A percentile compares a stretch with the other conserved stretches of the same genome.
phyloP scores from a whole-genome alignment of 257 asterid genomes.

The Nyctanthes arbortristis region DNA sequence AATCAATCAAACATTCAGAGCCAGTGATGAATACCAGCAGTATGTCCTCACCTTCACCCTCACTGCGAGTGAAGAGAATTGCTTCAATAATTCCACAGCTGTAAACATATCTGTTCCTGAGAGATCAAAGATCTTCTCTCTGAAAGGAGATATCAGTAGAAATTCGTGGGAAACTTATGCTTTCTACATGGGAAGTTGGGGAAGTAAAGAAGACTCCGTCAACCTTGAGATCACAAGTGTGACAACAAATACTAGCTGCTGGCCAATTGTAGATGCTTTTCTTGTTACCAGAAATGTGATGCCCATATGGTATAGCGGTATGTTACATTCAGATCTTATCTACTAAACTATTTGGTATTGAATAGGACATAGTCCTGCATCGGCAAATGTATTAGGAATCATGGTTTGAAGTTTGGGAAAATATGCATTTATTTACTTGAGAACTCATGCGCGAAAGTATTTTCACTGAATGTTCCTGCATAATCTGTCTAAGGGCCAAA shows the following conservation, averaged over 20 bases:
- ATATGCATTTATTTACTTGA: not conserved
- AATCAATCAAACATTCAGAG: slow-evolving; percentile 27
- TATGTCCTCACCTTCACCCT: slow-evolving; percentile 32
- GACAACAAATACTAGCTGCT: slow-evolving; percentile 8
- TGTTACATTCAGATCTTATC: not conserved
- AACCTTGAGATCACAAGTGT: slow-evolving; percentile 27
- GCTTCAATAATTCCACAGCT: slow-evolving; percentile 19
- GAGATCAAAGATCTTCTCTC: slow-evolving; percentile 4
- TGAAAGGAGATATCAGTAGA: slow-evolving; percentile 13
- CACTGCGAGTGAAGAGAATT: slow-evolving; percentile 5
- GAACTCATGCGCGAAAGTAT: not conserved
- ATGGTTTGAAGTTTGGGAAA: not conserved
- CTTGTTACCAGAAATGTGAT: not conserved
- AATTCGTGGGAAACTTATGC: slow-evolving; percentile 26
- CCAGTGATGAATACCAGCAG: not conserved
- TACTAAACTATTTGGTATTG: not conserved
- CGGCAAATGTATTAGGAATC: not conserved
- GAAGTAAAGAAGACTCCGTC: slow-evolving; percentile 8
- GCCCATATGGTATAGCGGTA: slow-evolving; percentile 31
- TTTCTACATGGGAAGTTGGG: slow-evolving; percentile 27
- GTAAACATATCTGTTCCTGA: slow-evolving; percentile 16
- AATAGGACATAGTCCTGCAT: not conserved
- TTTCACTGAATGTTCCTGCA: not conserved
- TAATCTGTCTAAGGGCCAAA: not conserved
- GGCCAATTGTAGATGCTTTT: slow-evolving; percentile 37